Conservation (phyloP, 2,329 filamentous ascomycete species). For the Arthrobotrys musiformis region DNA sequence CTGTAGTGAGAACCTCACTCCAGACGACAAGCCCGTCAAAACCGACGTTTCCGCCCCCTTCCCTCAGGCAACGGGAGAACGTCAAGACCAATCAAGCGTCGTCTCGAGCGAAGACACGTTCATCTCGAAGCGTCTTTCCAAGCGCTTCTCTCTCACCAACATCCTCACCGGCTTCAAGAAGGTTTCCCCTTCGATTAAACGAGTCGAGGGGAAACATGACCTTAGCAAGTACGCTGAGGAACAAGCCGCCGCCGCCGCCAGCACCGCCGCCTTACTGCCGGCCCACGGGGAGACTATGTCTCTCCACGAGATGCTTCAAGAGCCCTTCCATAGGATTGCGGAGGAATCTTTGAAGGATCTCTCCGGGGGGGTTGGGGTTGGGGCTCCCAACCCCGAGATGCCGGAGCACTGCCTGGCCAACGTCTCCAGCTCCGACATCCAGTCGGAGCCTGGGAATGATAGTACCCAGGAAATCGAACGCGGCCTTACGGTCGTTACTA, state of each 20-base stretch:
- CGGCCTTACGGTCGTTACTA: background rate
- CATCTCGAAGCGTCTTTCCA: background rate
- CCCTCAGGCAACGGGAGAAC: too few species aligned
- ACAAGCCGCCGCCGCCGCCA: background rate
- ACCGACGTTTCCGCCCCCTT: background rate
- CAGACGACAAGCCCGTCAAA: background rate
- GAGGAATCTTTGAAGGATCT: background rate
- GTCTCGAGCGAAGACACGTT: background rate
- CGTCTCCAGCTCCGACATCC: background rate
- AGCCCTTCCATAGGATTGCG: conserved; percentile 19
- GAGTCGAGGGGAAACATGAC: conserved; percentile 9
- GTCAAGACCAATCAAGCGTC: background rate
- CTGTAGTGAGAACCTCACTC: conserved; percentile 13
- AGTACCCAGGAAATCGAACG: background rate
- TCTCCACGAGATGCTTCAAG: conserved; percentile 18
- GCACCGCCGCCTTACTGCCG: background rate
- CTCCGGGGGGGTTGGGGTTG: background rate
- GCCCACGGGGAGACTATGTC: background rate
- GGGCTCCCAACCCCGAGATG: background rate
- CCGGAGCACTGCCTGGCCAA: background rate
- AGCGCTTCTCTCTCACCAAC: conserved; percentile 26
- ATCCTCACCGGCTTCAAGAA: conserved; percentile 13
- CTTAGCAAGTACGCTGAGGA: conserved; percentile 7
- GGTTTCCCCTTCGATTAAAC: conserved; percentile 8
- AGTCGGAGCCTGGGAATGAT: conserved; percentile 8